These are phyloP conservation scores for Entomortierella beljakovae DNA, from an alignment of 192 early-diverging fungal genomes.

Conservation along the genomic window DNA sequence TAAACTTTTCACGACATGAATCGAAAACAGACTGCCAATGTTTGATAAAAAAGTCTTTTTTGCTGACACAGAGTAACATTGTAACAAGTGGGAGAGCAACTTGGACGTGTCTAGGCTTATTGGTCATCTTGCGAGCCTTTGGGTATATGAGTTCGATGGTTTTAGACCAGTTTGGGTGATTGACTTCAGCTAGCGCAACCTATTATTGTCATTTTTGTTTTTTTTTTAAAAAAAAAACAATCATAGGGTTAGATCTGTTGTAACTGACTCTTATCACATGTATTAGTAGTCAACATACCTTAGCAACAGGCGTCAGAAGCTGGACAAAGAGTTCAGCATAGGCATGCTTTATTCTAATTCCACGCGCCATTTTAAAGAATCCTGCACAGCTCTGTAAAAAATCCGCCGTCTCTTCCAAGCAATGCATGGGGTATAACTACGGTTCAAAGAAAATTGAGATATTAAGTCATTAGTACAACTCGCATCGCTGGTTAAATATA, in stretches of 20 bases:
- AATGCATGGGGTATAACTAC: conserved; percentile 92
- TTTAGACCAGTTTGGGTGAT: conserved; percentile 92
- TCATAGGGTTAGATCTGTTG: background rate
- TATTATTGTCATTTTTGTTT: conserved; percentile 16
- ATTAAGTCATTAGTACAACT: no score
- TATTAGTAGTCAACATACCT: conserved; percentile 61
- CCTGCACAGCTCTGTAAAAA: conserved; percentile 92
- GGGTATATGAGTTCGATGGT: conserved; percentile 92
- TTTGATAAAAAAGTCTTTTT: conserved; percentile 88
- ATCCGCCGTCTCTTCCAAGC: conserved; percentile 94
- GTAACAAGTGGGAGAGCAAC: conserved; percentile 88
- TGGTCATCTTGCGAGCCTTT: conserved; percentile 90
- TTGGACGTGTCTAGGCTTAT: conserved; percentile 83
- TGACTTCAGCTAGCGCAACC: conserved; percentile 94
- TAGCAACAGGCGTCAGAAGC: conserved; percentile 90
- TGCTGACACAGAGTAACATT: conserved; percentile 91
- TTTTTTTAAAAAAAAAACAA: background rate
- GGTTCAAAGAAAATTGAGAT: background rate
- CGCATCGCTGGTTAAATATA: no score
- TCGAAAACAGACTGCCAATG: conserved; percentile 81
- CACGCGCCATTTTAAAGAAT: conserved; percentile 87
- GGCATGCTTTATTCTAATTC: conserved; percentile 86
- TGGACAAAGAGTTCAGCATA: conserved; percentile 93
- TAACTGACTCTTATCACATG: background rate
- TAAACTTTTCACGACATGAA: conserved; percentile 74